Evolutionary conservation across 2,329 filamentous ascomycete genomes (phyloP).

Genomic region (Phialophora chinensis): DNA sequence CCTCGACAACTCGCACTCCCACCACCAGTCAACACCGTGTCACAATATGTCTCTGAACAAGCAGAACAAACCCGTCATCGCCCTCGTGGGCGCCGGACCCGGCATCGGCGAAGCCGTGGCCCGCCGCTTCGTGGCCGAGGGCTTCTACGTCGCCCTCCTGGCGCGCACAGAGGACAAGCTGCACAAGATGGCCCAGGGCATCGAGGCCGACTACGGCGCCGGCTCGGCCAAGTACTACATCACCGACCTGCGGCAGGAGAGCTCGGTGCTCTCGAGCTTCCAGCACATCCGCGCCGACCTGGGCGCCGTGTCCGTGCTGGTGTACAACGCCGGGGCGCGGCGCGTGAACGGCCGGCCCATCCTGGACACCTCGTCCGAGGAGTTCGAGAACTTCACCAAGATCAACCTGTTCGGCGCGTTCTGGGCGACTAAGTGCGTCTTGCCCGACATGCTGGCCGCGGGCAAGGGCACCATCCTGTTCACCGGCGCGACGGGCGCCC

Average conservation of each 20-base stretch:
- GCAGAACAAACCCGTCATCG: conserved; percentile 33
- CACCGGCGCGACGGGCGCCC: conserved; percentile 33
- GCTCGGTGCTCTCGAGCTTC: conserved; percentile 30
- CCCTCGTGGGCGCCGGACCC: conserved; percentile 35
- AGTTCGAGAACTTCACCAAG: conserved; percentile 37
- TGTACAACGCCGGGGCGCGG: conserved; percentile 35
- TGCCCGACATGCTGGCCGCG: conserved; percentile 36
- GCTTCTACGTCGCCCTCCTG: conserved; percentile 33
- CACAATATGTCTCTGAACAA: conserved; percentile 30
- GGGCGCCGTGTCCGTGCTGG: conserved; percentile 30
- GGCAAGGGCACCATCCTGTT: conserved; percentile 34
- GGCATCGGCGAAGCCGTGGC: conserved; percentile 37
- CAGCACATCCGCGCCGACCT: conserved; percentile 27
- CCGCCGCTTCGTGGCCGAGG: conserved; percentile 34
- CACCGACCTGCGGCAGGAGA: conserved; percentile 32
- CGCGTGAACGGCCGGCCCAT: conserved; percentile 35
- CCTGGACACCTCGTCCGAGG: conserved; percentile 33
- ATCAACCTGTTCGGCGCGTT: conserved; percentile 38
- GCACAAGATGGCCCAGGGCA: conserved; percentile 30
- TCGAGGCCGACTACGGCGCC: conserved; percentile 29
- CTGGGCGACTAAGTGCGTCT: conserved; percentile 35
- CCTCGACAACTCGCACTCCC: neutral
- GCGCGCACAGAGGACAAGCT: conserved; percentile 36
- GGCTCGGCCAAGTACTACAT: conserved; percentile 33
- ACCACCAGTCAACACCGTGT: neutral